These are phyloP conservation scores for Penicillium fimorum DNA, from an alignment of 495 filamentous ascomycete species.

Conservation along the genomic window DNA sequence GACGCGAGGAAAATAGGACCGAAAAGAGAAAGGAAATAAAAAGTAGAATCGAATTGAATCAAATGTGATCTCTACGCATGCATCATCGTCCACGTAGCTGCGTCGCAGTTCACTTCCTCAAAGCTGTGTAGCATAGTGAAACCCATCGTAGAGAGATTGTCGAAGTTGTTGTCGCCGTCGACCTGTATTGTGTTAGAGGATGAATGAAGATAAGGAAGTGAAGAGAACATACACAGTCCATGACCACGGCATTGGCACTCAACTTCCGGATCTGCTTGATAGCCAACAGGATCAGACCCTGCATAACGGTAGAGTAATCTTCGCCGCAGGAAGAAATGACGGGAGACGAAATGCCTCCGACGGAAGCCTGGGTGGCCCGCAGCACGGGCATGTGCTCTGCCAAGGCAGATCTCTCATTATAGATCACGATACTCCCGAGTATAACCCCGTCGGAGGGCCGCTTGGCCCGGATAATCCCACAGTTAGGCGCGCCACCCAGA, in stretches of 20 bases:
- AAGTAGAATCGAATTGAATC: constrained; percentile 9
- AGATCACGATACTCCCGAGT: constrained; percentile 81
- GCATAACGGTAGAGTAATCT: constrained; percentile 69
- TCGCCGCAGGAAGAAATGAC: constrained; percentile 68
- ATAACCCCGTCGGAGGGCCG: constrained; percentile 63
- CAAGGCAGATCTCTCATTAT: constrained; percentile 63
- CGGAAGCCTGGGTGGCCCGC: constrained; percentile 42
- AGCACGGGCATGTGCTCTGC: constrained; percentile 70
- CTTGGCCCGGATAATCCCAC: constrained; percentile 81
- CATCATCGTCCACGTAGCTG: constrained; percentile 64
- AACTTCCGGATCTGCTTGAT: constrained; percentile 79
- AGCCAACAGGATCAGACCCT: constrained; percentile 77
- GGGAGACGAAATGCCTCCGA: constrained; percentile 77
- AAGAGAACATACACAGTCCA: constrained; percentile 67
- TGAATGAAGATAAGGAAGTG: neutral
- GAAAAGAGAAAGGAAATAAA: constrained; percentile 10
- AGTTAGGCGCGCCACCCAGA: constrained; percentile 66
- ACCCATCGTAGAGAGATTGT: constrained; percentile 71
- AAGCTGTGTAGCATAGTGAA: constrained; percentile 73
- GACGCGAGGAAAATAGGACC: neutral
- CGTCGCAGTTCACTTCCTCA: constrained; percentile 77
- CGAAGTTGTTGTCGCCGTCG: constrained; percentile 67
- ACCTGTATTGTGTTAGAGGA: constrained; percentile 49
- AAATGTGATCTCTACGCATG: constrained; percentile 27
- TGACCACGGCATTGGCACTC: constrained; percentile 63